Conservation (phyloP, 306 rosid genomes). For the Neltuma alba region DNA sequence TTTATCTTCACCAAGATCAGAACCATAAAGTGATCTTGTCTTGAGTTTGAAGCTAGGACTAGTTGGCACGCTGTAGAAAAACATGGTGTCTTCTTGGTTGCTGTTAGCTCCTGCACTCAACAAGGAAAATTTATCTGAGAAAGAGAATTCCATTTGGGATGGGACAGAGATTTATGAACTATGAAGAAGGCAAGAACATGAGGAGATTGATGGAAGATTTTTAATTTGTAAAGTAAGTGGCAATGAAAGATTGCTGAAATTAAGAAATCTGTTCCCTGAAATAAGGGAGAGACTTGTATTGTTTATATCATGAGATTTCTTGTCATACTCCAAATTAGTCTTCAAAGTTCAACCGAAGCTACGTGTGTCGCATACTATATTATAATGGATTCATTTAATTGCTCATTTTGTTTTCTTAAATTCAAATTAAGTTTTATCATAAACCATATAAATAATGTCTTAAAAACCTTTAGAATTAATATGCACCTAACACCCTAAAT, state of each 20-base stretch:
- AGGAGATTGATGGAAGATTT: background rate
- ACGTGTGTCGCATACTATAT: background rate
- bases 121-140: constrained; percentile 36
- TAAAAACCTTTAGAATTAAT: no score
- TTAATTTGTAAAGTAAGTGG: background rate
- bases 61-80: constrained; percentile 70
- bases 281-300: constrained; percentile 30
- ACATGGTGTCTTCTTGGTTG: constrained; percentile 37
- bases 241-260: constrained; percentile 17
- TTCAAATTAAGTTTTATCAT: background rate
- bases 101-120: constrained; percentile 38
- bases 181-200: constrained; percentile 22
- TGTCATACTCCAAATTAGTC: constrained; percentile 36
- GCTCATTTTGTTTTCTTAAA: background rate
- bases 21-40: constrained; percentile 27
- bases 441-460: background rate
- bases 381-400: background rate
- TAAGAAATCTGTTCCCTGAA: constrained; percentile 33
- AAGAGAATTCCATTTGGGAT: constrained; percentile 48
- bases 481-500: no score
- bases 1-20: constrained; percentile 48
- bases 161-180: background rate
- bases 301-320: constrained; percentile 31
- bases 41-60: constrained; percentile 56
- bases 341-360: constrained; percentile 38